Base-by-base conservation (phyloP, 345 rosid species). In the Camelina hispida region DNA sequence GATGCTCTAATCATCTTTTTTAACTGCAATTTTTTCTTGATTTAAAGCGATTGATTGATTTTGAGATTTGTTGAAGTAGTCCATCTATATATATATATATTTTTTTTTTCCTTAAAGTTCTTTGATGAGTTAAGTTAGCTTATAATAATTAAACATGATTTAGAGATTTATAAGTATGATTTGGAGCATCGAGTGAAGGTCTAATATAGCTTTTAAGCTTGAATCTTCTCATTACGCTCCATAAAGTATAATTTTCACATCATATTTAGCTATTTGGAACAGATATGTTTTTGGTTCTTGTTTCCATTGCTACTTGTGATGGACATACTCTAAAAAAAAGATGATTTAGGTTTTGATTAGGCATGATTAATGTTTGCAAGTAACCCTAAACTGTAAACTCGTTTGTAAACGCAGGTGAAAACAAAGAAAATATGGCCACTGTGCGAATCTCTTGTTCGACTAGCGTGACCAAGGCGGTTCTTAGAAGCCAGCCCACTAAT, bases 141-240 rank as follows among this genome's bases (percentile, higher is more conserved):
- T 11, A 7, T 56, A 4, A 28, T 7, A 56, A 15, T n/a, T 38
- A 20, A 22, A 13, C 9, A 62, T 62, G 30, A 35, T 16, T 62
- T 74, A 84, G 87, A 87, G 89, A 20, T 20, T 20, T 20, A 20
- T 20, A 20, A 20, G 22, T 20, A 62, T 62, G 30, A 35, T 16
- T 62, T 74, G 85, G 87, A 87, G 89, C 87, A 77, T 83, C 81
- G 86, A 87, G 87, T 87, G 90, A 85, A 84, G 89, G 78, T 81
- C 86, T 54, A 52, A 69, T 66, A 80, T 65, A 78, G 78, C 81
- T 61, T 28, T 53, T 50, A 35, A 72, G 89, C 84, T 83, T 83
- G 90, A 66, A 28, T 84, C 89, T 88, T 86, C 89, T 89, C 87
- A 86, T 85, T 64, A 66, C 79, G 88, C 85, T 88, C 86, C 88